A percentile compares a stretch with the other conserved stretches of the same genome.
These are phyloP conservation scores for Cyclotella distinguenda DNA, from an alignment of 108 stramenopile species.

Conservation along the genomic window DNA sequence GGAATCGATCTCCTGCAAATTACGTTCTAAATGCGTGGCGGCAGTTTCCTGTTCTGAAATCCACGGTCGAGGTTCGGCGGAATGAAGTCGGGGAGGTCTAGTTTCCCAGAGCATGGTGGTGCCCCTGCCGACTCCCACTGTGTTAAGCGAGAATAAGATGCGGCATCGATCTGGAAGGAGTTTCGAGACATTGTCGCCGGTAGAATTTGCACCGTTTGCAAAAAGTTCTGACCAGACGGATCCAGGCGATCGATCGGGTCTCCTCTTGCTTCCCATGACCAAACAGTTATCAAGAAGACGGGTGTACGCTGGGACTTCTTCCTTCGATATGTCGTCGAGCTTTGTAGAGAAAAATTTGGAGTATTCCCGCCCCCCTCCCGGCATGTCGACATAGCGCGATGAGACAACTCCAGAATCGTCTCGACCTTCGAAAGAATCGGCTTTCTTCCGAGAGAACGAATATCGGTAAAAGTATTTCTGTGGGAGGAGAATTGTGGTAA, in stretches of 20 bases:
- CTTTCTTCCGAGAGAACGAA: constrained; percentile 78
- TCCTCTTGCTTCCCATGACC: constrained; percentile 69
- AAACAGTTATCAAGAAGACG: constrained; percentile 80
- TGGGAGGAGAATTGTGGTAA: constrained; percentile 14
- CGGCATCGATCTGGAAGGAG: constrained; percentile 73
- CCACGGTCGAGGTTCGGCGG: constrained; percentile 72
- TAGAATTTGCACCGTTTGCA: constrained; percentile 27
- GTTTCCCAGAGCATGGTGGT: constrained; percentile 89
- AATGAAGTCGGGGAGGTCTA: constrained; percentile 54
- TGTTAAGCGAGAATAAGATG: constrained; percentile 79
- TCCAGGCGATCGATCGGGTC: constrained; percentile 56
- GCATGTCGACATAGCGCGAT: constrained; percentile 63
- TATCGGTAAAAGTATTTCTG: constrained; percentile 91
- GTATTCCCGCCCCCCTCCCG: constrained; percentile 57
- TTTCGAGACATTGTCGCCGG: no score
- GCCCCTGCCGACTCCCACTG: constrained; percentile 79
- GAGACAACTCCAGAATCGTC: constrained; percentile 88
- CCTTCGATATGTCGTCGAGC: constrained; percentile 26
- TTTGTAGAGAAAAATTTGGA: constrained; percentile 46
- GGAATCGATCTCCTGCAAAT: constrained; percentile 81
- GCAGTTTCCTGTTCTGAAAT: constrained; percentile 85
- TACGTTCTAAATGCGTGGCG: constrained; percentile 76
- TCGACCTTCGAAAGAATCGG: constrained; percentile 87
- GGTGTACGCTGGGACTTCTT: constrained; percentile 40
- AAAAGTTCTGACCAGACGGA: constrained; percentile 76